Conservation (phyloP, 495 filamentous ascomycete genomes). For the Staphylotrichum tortipilum region DNA sequence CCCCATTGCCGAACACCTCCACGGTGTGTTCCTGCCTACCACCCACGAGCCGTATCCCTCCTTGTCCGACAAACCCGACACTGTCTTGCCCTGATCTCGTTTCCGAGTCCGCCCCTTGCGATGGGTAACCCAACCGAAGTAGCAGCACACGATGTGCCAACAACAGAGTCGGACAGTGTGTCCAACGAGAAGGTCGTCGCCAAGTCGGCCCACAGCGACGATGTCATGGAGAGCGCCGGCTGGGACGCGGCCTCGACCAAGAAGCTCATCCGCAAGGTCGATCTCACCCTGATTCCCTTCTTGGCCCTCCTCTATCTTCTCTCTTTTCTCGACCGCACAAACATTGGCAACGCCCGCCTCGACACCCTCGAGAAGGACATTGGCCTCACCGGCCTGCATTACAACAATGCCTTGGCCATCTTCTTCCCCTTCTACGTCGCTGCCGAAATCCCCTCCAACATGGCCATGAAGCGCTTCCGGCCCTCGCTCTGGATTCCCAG, state of each 20-base stretch:
- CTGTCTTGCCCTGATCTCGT: neutral
- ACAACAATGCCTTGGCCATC: slow-evolving; percentile 62
- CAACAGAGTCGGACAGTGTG: slow-evolving; percentile 24
- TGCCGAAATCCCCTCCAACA: slow-evolving; percentile 72
- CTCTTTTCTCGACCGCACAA: slow-evolving; percentile 70
- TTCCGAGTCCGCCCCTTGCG: neutral
- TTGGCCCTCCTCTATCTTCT: slow-evolving; percentile 48
- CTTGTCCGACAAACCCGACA: neutral
- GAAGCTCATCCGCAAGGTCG: slow-evolving; percentile 42
- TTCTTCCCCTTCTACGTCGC: slow-evolving; percentile 81
- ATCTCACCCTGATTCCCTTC: slow-evolving; percentile 44
- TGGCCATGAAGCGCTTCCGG: slow-evolving; percentile 50
- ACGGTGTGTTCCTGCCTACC: neutral
- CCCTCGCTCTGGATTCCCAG: slow-evolving; percentile 54
- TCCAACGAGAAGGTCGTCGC: slow-evolving; percentile 20
- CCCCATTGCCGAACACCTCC: neutral
- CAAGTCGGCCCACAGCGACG: slow-evolving; percentile 11
- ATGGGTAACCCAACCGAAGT: slow-evolving; percentile 24
- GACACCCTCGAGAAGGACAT: slow-evolving; percentile 56
- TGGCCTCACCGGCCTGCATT: slow-evolving; percentile 52
- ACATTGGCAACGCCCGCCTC: slow-evolving; percentile 77
- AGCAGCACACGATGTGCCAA: slow-evolving; percentile 16
- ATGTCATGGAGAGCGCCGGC: slow-evolving; percentile 16
- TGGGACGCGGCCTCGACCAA: slow-evolving; percentile 28
- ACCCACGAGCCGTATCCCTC: neutral